Percentiles rank a stretch among this genome's conserved stretches.
These are phyloP conservation scores for Zalaria obscura DNA, from an alignment of 2,329 filamentous ascomycete species.

Conservation along the genomic window DNA sequence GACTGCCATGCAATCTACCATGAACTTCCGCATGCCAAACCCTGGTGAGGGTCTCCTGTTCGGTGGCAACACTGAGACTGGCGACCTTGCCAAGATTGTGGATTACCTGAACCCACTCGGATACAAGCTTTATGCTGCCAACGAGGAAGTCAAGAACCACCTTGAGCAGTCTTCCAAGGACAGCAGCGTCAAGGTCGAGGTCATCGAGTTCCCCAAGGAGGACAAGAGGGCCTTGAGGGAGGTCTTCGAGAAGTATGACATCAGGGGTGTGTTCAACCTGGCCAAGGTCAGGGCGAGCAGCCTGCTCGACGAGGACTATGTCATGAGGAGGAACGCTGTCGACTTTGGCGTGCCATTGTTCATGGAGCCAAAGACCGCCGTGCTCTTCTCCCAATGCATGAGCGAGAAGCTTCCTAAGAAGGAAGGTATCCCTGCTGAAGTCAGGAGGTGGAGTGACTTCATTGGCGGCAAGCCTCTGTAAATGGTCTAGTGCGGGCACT, in stretches of 20 bases:
- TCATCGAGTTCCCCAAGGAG: slow-evolving; percentile 92
- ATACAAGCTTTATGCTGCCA: slow-evolving; percentile 88
- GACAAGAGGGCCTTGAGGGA: slow-evolving; percentile 91
- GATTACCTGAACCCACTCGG: slow-evolving; percentile 78
- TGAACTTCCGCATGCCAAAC: slow-evolving; percentile 97
- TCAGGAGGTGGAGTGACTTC: slow-evolving; percentile 90
- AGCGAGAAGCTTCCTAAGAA: slow-evolving; percentile 82
- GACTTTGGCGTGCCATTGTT: slow-evolving; percentile 97
- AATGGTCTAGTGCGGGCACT: neutral
- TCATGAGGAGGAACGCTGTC: slow-evolving; percentile 95
- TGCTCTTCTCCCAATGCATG: slow-evolving; percentile 95
- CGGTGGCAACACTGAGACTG: slow-evolving; percentile 65
- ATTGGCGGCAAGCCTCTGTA: slow-evolving; percentile 74
- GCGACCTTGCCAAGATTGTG: slow-evolving; percentile 62
- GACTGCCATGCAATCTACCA: slow-evolving; percentile 87
- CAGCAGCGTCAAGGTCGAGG: slow-evolving; percentile 55
- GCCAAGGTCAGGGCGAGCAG: slow-evolving; percentile 73
- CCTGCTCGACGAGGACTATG: slow-evolving; percentile 83
- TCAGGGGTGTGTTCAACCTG: slow-evolving; percentile 90
- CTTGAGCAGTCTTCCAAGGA: slow-evolving; percentile 58
- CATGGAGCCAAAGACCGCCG: slow-evolving; percentile 97
- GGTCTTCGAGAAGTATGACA: slow-evolving; percentile 94
- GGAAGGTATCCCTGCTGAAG: slow-evolving; percentile 81
- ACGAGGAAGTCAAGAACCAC: slow-evolving; percentile 65
- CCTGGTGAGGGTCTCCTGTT: slow-evolving; percentile 91